A percentile compares a stretch with the other conserved stretches of the same genome.
Conservation (phyloP, 2,329 filamentous ascomycete genomes). For the Paracoccidioides lutzii region DNA sequence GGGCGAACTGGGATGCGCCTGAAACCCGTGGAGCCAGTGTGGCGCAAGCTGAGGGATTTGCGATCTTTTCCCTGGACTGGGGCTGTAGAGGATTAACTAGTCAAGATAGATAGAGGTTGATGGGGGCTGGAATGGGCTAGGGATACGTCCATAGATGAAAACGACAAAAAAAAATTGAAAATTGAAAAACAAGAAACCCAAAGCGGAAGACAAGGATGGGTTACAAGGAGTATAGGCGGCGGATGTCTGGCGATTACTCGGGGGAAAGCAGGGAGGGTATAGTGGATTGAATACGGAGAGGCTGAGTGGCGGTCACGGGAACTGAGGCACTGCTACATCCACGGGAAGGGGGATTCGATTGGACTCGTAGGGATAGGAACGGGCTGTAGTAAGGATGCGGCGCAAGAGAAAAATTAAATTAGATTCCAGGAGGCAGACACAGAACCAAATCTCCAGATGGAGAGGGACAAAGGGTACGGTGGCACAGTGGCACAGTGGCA, state of each 20-base stretch:
- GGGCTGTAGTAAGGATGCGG: too few species aligned
- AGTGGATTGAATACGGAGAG: background rate
- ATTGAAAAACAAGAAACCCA: background rate
- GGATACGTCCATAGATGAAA: constrained; percentile 1
- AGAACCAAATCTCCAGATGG: too few species aligned
- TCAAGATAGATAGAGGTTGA: background rate
- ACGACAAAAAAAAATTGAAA: background rate
- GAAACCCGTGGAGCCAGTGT: constrained; percentile 23
- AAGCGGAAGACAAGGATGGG: background rate
- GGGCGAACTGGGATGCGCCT: constrained; percentile 22
- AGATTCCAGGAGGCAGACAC: too few species aligned
- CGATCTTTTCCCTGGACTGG: background rate
- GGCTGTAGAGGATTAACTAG: background rate
- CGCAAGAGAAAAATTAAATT: background rate
- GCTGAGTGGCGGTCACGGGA: background rate
- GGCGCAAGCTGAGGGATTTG: constrained; percentile 33
- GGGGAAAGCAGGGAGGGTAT: background rate
- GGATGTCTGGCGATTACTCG: too few species aligned
- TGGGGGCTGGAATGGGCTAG: background rate
- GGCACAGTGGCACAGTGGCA: too few species aligned
- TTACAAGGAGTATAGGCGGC: too few species aligned
- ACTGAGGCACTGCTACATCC: background rate
- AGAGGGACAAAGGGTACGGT: too few species aligned
- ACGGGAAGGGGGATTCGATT: background rate
- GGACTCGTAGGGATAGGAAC: background rate